Conservation (phyloP, 2,329 filamentous ascomycete species). For the Fusarium albidum region DNA sequence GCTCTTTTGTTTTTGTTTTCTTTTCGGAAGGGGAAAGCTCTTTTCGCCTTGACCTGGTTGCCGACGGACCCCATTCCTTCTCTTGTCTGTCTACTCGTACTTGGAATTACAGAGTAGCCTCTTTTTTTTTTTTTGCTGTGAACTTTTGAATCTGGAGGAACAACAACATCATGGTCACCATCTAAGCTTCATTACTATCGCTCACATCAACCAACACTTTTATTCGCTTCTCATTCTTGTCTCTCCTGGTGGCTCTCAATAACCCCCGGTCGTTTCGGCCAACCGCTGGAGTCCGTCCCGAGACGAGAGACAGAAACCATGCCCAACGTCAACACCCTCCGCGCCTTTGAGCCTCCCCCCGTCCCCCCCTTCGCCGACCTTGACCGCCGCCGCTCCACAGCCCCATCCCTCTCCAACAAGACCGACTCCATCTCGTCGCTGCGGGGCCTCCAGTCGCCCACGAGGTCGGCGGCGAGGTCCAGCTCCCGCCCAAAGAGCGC, state of each 20-base stretch:
- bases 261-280: too few species aligned
- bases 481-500: slow-evolving; percentile 39
- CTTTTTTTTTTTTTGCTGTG: neutral
- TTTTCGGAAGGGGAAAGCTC: neutral
- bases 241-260: too few species aligned
- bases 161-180: neutral
- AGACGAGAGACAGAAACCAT: slow-evolving; percentile 27
- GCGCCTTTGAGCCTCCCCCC: slow-evolving; percentile 37
- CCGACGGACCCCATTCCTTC: slow-evolving; percentile 24
- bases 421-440: slow-evolving; percentile 26
- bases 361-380: slow-evolving; percentile 38
- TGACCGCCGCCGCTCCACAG: slow-evolving; percentile 37
- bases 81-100: too few species aligned
- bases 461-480: slow-evolving; percentile 27
- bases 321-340: slow-evolving; percentile 38
- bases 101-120: too few species aligned
- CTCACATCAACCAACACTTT: slow-evolving; percentile 2
- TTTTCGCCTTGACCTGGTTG: neutral
- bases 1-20: slow-evolving; percentile 7
- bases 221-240: neutral
- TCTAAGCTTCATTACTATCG: slow-evolving; percentile 18
- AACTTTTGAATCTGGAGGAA: neutral
- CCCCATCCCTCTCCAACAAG: slow-evolving; percentile 30
- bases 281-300: neutral
- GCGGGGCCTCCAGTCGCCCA: slow-evolving; percentile 31